Evolutionary conservation across 139 green algal genomes (phyloP), one percentile per base, ranked within the genome.

Genomic region (Zygnema circumcarinatum): DNA sequence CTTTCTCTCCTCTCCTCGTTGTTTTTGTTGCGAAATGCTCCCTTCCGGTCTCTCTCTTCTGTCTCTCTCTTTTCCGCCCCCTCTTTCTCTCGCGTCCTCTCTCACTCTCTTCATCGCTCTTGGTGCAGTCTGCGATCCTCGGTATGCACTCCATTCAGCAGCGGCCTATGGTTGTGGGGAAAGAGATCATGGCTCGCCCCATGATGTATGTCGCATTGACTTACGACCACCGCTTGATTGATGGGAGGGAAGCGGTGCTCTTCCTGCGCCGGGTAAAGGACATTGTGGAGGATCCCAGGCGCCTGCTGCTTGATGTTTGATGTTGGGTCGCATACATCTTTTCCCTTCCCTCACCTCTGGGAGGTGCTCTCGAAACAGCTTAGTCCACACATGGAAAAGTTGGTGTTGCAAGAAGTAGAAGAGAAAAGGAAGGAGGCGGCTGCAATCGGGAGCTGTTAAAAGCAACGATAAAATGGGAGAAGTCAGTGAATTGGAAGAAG

Each of bases 131-230:
- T 35, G 96, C 96, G 76, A 98, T 98, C 87, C 92, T 96, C 84
- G 97, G 97, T 76, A 99, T 99, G 97, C 97, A 99, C 93, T 92
- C 94, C 89, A 99, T 98, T 89, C 92, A 95, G 73, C 94, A 96
- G 91, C 81, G 95, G 38, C 92, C 97, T 1, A 93, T 96, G 81
- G 95, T 98, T 42, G 92, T 98, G 22, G 90, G 92, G 53, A 94
- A 94, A 53, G 92, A 96, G 81, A 96, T 99, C 35, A 86, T 96
- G 88, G 74, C 94, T 1, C 92, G 96, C 53, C 97, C 97, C 29
- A 98, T 99, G 92, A 99, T 99, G 97, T 98, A 99, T 92, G 88
- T 99, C 7, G 97, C 97, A 20, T 94, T 99, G 1, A 99, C 96
- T 0, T 99, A 99, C 84, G 97, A 99, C 92, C 97, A 99, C 93